Conservation (phyloP, 805 yeast species). For the Debaryomyces hansenii region DNA sequence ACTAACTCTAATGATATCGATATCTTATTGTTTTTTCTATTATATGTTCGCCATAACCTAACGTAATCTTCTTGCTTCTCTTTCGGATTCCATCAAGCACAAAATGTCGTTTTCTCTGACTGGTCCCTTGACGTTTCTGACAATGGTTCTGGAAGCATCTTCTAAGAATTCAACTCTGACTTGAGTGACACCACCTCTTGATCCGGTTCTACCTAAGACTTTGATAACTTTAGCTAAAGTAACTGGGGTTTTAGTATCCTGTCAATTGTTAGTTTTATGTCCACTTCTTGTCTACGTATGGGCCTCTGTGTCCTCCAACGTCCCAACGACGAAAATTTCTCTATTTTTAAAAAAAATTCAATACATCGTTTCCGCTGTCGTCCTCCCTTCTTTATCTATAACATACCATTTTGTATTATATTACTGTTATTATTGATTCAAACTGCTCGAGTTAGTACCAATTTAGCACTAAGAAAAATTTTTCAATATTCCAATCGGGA, state of each 20-base stretch:
- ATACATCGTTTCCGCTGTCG: too few species aligned
- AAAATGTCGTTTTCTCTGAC: slow-evolving; percentile 80
- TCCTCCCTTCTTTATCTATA: too few species aligned
- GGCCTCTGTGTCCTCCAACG: not conserved
- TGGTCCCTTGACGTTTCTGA: slow-evolving; percentile 52
- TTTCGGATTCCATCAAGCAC: slow-evolving; percentile 99
- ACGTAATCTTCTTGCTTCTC: slow-evolving; percentile 97
- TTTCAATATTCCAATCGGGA: slow-evolving; percentile 2
- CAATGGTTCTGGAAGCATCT: slow-evolving; percentile 49
- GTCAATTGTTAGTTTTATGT: slow-evolving; percentile 8
- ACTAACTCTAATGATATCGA: not conserved
- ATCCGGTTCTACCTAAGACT: slow-evolving; percentile 99
- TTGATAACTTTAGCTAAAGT: slow-evolving; percentile 99
- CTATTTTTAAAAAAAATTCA: too few species aligned
- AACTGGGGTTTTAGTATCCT: slow-evolving; percentile 81
- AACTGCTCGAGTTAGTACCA: not conserved
- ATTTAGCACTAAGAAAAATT: not conserved
- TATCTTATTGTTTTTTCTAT: not conserved
- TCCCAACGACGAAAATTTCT: too few species aligned
- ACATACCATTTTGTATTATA: slow-evolving; percentile 3
- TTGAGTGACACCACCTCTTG: slow-evolving; percentile 90
- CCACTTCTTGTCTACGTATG: not conserved
- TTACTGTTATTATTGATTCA: slow-evolving; percentile 1
- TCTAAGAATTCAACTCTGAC: slow-evolving; percentile 51
- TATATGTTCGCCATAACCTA: slow-evolving; percentile 14